Evolutionary conservation across 1,139 yeast genomes (phyloP).

Genomic region (Protomyces inundatus): DNA sequence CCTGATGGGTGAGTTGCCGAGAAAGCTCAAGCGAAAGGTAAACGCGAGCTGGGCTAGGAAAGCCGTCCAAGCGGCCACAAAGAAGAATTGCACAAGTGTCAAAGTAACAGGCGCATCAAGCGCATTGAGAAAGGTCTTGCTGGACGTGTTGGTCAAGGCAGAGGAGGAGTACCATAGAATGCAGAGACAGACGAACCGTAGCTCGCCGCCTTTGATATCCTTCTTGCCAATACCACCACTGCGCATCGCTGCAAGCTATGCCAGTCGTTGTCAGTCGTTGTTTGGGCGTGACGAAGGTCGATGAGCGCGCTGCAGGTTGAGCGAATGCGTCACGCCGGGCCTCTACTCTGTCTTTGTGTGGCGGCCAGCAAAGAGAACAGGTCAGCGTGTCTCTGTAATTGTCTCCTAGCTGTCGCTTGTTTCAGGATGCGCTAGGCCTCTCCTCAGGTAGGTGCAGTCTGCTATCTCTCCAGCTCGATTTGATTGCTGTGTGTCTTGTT

Average conservation of each 20-base stretch:
- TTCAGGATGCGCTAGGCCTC: no score
- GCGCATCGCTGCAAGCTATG: neutral
- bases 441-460: no score
- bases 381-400: no score
- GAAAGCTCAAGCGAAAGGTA: constrained; percentile 41
- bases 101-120: constrained; percentile 77
- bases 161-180: constrained; percentile 74
- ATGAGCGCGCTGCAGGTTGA: no score
- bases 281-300: no score
- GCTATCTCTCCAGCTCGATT: no score
- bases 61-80: constrained; percentile 50
- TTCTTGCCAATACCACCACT: neutral
- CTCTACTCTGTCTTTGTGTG: no score
- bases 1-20: constrained; percentile 45
- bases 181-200: constrained; percentile 49
- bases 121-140: constrained; percentile 64
- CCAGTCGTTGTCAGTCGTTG: no score
- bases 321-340: no score
- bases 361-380: no score
- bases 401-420: no score
- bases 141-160: constrained; percentile 72
- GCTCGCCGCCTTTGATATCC: neutral
- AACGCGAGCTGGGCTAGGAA: constrained; percentile 34
- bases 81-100: constrained; percentile 75
- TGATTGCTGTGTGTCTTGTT: no score